Evolutionary conservation across 345 rosid genomes (phyloP), one percentile per base, ranked within the genome.

Genomic region (Populus simonii): DNA sequence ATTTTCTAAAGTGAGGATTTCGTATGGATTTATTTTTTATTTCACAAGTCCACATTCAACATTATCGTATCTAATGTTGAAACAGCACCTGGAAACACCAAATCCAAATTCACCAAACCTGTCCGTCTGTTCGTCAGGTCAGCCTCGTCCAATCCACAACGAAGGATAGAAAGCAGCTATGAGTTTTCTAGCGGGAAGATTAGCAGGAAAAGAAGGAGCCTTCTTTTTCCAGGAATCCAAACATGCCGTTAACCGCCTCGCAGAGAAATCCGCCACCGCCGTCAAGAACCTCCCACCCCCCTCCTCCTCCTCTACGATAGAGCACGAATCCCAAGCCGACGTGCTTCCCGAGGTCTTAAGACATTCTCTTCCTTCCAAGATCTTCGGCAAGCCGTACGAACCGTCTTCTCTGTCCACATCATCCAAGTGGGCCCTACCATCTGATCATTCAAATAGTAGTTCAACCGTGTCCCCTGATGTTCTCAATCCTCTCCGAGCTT

Each of bases 131-230:
- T 10, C 5, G 45, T 41, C 45, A 41, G 12, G 12, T 22, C 53
- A 6, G 6, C 35, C 35, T 15, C n/a, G 35, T 61, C 61, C n/a
- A 70, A 47, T 13, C 35, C 9, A 18, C 35, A 45, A 35, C 6
- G 6, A 22, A 5, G 20, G 15, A 70, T 8, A 7, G 4, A 49
- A 23, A 68, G 31, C 72, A 68, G 36, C 72, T 53, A 95, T 93
- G 99, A 95, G 99, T 81, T 95, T 93, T 83, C 89, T 95, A 17
- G 94, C 85, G 71, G 95, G 95, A 66, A 90, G 97, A 66, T 78
- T 86, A 75, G 99, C 93, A 35, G 99, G 94, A 39, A 95, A 92
- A 84, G 99, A 93, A 84, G 98, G 92, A 5, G 97, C 98, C 18
- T 92, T 84, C 81, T 95, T 93, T 84, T 89, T 90, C 87, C 89